A percentile compares a stretch with the other conserved stretches of the same genome.
phyloP scores from a whole-genome alignment of 2,329 filamentous ascomycete genomes.

The Ambrosiella cleistominuta region DNA sequence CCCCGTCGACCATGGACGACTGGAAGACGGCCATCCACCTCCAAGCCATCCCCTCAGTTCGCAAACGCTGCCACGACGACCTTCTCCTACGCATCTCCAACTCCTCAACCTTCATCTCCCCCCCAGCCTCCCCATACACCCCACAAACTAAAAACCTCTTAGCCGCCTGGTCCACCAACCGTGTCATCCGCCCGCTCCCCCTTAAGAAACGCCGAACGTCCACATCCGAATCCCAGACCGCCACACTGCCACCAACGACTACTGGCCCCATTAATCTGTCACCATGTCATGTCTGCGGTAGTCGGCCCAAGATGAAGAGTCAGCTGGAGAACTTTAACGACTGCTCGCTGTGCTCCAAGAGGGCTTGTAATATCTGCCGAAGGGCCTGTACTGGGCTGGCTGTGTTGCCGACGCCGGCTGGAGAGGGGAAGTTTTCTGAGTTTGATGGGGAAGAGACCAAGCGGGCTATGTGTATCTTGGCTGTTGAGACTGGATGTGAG shows the following conservation, averaged over 20 bases:
- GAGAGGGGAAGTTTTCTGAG: not conserved
- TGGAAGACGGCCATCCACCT: not conserved
- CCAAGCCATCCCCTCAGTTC: not conserved
- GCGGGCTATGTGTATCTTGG: not conserved
- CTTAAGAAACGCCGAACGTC: not conserved
- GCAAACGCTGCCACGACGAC: slow-evolving; percentile 11
- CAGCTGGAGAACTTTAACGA: slow-evolving; percentile 50
- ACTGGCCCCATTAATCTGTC: slow-evolving; percentile 20
- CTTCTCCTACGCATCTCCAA: not conserved
- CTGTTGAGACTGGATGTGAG: not conserved
- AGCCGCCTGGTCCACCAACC: slow-evolving; percentile 1
- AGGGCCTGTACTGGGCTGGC: slow-evolving; percentile 39
- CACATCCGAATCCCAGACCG: not conserved
- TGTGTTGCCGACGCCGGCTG: not conserved
- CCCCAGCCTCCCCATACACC: not conserved
- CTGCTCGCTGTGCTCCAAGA: slow-evolving; percentile 42
- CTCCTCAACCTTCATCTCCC: not conserved
- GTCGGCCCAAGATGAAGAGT: slow-evolving; percentile 44
- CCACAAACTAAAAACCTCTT: not conserved
- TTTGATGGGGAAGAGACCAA: slow-evolving; percentile 15
- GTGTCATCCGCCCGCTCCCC: slow-evolving; percentile 3
- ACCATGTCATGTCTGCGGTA: slow-evolving; percentile 51
- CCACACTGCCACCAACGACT: slow-evolving; percentile 10
- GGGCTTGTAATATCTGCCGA: slow-evolving; percentile 54
- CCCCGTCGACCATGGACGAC: slow-evolving; percentile 2